Base-by-base conservation (phyloP, 1,284 basidiomycete genomes). In the Ganoderma sinense region DNA sequence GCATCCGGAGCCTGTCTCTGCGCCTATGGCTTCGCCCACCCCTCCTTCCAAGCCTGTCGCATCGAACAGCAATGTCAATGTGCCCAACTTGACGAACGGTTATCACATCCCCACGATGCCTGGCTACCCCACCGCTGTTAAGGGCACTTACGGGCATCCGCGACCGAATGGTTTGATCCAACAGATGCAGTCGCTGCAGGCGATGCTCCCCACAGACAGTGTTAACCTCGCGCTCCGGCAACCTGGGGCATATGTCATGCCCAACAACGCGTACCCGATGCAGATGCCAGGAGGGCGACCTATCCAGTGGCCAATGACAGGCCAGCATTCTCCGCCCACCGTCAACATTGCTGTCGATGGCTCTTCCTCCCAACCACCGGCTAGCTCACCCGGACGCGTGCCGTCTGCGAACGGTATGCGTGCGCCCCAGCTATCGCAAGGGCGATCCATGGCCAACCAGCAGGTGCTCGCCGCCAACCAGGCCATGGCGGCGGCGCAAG, bases 321-420 rank as follows among this genome's bases (percentile, higher is more conserved):
- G 67, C 10, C 73, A 72, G 45, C 73, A 71, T 29, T 69, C 73
- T 4, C 66, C 75, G 14, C 75, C 64, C 45, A 75, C 64, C 74
- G 39, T 40, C 14, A 76, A 18, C 66, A 80, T 74, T 64, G 69
- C 65, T 5, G 67, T 80, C 40, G 81, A 82, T 62, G 78, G 67
- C 16, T 26, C 61, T 13, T 72, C 81, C 69, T 78, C 80, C 18
- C 80, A 83, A 5, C 85, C 56, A 79, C 75, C 62, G 66, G 76
- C 67, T 73, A 73, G 64, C 53, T 69, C 78, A 1, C 83, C 82
- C n/a, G 80, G 80, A 18, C 86, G 88, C 20, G 84, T 84, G 18
- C 86, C 87, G 1, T 89, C 88, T 0, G 84, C 86, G n/a, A 89
- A 87, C 73, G 87, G 89, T 8, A 83, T 71, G 48, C 78, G 76